A percentile compares a stretch with the other conserved stretches of the same genome.
Conservation (phyloP, 495 filamentous ascomycete species). For the Neurospora cerealis region DNA sequence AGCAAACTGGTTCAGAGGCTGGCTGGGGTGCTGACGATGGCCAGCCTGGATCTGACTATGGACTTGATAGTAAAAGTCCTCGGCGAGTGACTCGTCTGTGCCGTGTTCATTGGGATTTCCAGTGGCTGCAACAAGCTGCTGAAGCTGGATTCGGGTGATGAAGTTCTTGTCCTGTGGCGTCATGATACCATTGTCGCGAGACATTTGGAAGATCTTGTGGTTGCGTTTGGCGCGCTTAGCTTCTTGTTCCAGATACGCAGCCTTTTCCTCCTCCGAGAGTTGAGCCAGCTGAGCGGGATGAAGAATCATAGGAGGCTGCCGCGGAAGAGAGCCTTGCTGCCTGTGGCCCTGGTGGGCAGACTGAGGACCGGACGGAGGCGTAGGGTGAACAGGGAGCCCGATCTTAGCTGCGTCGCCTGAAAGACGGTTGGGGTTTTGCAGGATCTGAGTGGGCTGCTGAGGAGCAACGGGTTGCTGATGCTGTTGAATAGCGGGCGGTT, state of each 20-base stretch:
- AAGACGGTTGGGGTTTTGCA: conserved; percentile 39
- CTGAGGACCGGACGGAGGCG: conserved; percentile 4
- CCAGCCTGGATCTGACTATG: conserved; percentile 86
- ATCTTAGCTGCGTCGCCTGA: conserved; percentile 28
- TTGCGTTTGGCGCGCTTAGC: conserved; percentile 94
- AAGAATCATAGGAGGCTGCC: conserved; percentile 40
- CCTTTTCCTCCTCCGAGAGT: conserved; percentile 68
- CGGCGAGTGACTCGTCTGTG: conserved; percentile 65
- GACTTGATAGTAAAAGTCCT: conserved; percentile 99
- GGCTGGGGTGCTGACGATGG: conserved; percentile 74
- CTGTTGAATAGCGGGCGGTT: conserved; percentile 25
- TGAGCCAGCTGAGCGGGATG: conserved; percentile 67
- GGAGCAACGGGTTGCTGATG: conserved; percentile 40
- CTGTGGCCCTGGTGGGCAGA: conserved; percentile 25
- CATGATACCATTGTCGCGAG: conserved; percentile 94
- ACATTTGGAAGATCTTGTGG: conserved; percentile 92
- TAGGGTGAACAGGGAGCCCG: conserved; percentile 16
- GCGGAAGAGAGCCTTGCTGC: conserved; percentile 28
- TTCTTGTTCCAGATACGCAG: conserved; percentile 75
- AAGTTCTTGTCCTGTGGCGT: conserved; percentile 99
- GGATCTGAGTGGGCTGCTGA: conserved; percentile 46
- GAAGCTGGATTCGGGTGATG: conserved; percentile 93
- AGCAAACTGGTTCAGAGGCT: conserved; percentile 89
- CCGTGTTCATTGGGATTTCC: conserved; percentile 74
- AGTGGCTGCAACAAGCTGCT: conserved; percentile 86